A percentile compares a stretch with the other conserved stretches of the same genome.
phyloP scores from a whole-genome alignment of 2,329 filamentous ascomycete genomes.

The Colletotrichum tabaci region DNA sequence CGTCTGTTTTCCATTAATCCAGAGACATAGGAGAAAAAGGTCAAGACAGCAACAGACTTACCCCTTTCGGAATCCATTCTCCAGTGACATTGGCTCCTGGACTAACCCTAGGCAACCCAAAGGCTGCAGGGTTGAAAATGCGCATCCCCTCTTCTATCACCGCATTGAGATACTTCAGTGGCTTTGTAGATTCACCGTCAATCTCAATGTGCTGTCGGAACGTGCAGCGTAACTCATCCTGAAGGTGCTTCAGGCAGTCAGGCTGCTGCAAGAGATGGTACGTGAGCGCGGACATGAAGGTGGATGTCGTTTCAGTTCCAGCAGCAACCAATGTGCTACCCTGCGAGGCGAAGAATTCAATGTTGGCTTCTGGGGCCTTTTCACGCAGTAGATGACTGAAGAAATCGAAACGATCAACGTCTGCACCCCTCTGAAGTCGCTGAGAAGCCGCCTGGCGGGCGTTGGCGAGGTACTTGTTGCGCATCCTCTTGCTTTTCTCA shows the following conservation, averaged over 20 bases:
- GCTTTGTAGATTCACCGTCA: constrained; percentile 12
- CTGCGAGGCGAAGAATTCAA: constrained; percentile 24
- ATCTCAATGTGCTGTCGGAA: constrained; percentile 19
- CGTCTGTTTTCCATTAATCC: neutral
- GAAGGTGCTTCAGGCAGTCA: neutral
- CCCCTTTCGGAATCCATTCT: constrained; percentile 27
- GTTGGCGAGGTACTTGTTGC: constrained; percentile 11
- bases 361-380: constrained; percentile 20
- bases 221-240: neutral
- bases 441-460: neutral
- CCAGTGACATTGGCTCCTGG: constrained; percentile 13
- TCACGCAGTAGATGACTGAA: constrained; percentile 27
- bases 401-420: constrained; percentile 26
- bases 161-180: constrained; percentile 8
- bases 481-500: constrained; percentile 23
- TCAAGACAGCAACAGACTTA: neutral
- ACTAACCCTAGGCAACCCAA: constrained; percentile 23
- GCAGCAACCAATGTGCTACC: constrained; percentile 17
- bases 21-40: neutral
- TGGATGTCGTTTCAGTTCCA: constrained; percentile 26
- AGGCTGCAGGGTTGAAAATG: constrained; percentile 21
- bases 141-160: constrained; percentile 32
- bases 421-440: neutral
- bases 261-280: constrained; percentile 25
- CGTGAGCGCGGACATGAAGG: constrained; percentile 22